phyloP scores from a whole-genome alignment of 1,284 basidiomycete genomes.

The Melampsora medusae region DNA sequence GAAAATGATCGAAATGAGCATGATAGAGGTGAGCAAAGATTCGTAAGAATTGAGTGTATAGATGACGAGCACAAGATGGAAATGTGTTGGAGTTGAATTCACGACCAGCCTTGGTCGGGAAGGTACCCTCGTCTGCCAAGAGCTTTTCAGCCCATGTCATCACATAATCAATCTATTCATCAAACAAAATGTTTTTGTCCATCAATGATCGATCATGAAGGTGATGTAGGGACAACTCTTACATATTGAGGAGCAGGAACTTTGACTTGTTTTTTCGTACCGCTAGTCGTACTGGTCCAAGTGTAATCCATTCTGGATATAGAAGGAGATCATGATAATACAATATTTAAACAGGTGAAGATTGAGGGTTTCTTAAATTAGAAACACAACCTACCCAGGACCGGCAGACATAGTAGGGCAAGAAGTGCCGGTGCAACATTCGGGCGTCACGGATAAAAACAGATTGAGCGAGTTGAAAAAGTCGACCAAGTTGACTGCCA shows the following conservation, averaged over 20 bases:
- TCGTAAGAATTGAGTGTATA: conserved; percentile 41
- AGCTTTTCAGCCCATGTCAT: conserved; percentile 98
- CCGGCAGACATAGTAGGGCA: conserved; percentile 95
- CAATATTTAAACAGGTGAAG: background rate
- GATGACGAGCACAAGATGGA: conserved; percentile 33
- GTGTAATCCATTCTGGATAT: conserved; percentile 80
- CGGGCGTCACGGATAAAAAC: conserved; percentile 92
- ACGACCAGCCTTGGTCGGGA: conserved; percentile 91
- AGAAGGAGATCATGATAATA: background rate
- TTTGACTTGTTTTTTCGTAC: conserved; percentile 76
- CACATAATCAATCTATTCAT: conserved; percentile 79
- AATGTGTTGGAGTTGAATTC: conserved; percentile 44
- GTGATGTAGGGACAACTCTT: background rate
- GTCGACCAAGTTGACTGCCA: conserved; percentile 74
- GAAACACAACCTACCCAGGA: conserved; percentile 64
- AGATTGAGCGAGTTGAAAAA: conserved; percentile 89
- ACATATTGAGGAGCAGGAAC: conserved; percentile 87
- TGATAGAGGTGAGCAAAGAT: conserved; percentile 45
- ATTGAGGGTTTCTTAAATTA: background rate
- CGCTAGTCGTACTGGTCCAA: conserved; percentile 85
- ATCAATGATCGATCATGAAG: background rate
- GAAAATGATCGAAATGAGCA: conserved; percentile 43
- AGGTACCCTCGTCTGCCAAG: conserved; percentile 84
- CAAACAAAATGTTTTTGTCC: background rate
- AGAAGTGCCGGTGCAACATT: conserved; percentile 84